Base-by-base conservation (phyloP, 2,329 filamentous ascomycete species). In the Annulohypoxylon truncatum region DNA sequence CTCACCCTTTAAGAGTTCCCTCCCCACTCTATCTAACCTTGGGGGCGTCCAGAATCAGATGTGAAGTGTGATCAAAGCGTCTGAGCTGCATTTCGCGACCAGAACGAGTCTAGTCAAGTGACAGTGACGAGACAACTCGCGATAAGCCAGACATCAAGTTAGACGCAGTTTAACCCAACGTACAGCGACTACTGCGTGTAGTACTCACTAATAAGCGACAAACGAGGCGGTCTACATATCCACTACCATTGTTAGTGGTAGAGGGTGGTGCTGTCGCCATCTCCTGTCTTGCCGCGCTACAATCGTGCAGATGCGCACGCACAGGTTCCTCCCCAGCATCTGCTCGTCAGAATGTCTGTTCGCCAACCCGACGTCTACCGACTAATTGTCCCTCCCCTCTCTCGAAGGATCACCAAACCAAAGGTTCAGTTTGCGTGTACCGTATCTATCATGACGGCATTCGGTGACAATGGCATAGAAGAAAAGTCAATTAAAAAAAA, bases 1-100 rank as follows among this genome's bases (percentile, higher is more conserved):
- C 56, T 67, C 56, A 60, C 67, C 57, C 44, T 67, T 59, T 57
- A n/a, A 54, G 52, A 47, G 26, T 18, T 56, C 15, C 47, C 56
- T 62, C 61, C 64, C 54, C 62, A 63, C 63, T 56, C 64, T 60
- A 56, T 44, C 61, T 33, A 59, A 57, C 46, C 51, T 65, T 38
- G 57, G 67, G 64, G 58, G 26, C 53, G 42, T 54, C 57, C 61
- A 60, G 46, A 67, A 64, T 64, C 53, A 66, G 58, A 69, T 63
- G 67, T 65, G 54, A 58, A 61, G 60, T 69, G 67, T 69, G 67
- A 69, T 56, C 51, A 61, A 53, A 67, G 33, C 38, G 40, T 44
- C 50, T 48, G 47, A 57, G 61, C 57, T 69, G 64, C 64, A 69
- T 64, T 53, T 31, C 51, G 54, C 57, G 53, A 63, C 55, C 64